Evolutionary conservation across 1,284 basidiomycete species (phyloP), one percentile per base, ranked within the genome.

Genomic region (Austroboletus novae-zelandiae): DNA sequence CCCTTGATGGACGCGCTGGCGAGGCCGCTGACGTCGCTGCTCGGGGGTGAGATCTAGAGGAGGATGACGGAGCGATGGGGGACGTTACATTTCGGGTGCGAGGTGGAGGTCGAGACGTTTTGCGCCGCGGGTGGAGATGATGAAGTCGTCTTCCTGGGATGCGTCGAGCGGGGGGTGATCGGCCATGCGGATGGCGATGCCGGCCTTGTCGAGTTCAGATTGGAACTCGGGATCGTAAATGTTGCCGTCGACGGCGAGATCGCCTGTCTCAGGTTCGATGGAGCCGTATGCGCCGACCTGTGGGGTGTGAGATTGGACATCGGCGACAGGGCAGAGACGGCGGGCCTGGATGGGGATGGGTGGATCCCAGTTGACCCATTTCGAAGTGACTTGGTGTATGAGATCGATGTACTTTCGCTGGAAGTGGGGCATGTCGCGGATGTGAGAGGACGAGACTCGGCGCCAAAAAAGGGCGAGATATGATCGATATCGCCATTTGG

Each of bases 311-410:
- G 25, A 27, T 27, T 27, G 25, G 25, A 27, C 6, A 27, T 27
- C n/a, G n/a, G n/a, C n/a, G 25, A 23, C 20, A 23, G 20, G 20
- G 20, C 20, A n/a, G 20, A 23, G 20, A 23, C 0, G 3, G 25
- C 7, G 1, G 8, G 7, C 66, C 55, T 58, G 36, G 20, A 64
- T 25, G 0, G 53, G 52, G 20, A 67, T 53, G 39, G 63, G 61
- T 1, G 64, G 66, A 3, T 69, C 62, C 66, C 58, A 68, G 50
- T 67, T 65, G 35, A 46, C 62, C 64, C 62, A 67, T 48, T 65
- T 68, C 1, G 64, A 60, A 18, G 61, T 52, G 1, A 40, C 51
- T 0, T 55, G 25, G 1, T 23, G 53, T 30, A 68, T 66, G 9
- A 64, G 54, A 29, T 64, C 61, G 43, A 45, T 29, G 44, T 63